phyloP scores from a whole-genome alignment of 768 basidiomycete genomes.

The Trametopsis cervina region DNA sequence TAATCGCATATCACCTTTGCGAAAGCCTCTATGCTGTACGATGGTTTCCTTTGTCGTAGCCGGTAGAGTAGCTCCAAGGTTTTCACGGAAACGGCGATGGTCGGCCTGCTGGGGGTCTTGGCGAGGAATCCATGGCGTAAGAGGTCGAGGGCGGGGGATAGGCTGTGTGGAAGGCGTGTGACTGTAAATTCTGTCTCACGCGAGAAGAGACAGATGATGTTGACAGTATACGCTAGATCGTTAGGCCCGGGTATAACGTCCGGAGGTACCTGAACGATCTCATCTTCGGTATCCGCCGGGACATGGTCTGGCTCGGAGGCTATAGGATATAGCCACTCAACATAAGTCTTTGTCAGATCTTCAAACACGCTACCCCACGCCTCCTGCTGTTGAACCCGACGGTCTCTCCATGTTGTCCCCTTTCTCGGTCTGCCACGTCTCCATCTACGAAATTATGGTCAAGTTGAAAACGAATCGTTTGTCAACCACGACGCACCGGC shows the following conservation, averaged over 20 bases:
- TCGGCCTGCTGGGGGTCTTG: neutral
- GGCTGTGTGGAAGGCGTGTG: constrained; percentile 1
- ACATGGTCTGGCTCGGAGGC: neutral
- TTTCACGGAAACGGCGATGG: constrained; percentile 11
- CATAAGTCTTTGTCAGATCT: neutral
- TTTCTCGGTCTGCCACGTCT: neutral
- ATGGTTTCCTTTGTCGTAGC: constrained; percentile 10
- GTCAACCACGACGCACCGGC: neutral
- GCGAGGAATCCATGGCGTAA: constrained; percentile 8
- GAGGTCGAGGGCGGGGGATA: constrained; percentile 8
- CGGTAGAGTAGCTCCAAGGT: constrained; percentile 13
- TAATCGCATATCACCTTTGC: constrained; percentile 12
- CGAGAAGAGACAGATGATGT: neutral
- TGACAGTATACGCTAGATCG: neutral
- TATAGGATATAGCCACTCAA: neutral
- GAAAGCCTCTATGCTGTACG: constrained; percentile 18
- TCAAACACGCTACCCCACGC: neutral
- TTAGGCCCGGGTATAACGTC: neutral
- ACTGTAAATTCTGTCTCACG: neutral
- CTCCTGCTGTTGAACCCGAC: neutral
- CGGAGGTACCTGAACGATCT: neutral
- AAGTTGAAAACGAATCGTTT: neutral
- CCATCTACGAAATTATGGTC: neutral
- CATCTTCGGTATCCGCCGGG: neutral
- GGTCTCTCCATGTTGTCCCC: neutral